phyloP scores from a whole-genome alignment of 257 asterid species.

The Solanum corneliomulleri region DNA sequence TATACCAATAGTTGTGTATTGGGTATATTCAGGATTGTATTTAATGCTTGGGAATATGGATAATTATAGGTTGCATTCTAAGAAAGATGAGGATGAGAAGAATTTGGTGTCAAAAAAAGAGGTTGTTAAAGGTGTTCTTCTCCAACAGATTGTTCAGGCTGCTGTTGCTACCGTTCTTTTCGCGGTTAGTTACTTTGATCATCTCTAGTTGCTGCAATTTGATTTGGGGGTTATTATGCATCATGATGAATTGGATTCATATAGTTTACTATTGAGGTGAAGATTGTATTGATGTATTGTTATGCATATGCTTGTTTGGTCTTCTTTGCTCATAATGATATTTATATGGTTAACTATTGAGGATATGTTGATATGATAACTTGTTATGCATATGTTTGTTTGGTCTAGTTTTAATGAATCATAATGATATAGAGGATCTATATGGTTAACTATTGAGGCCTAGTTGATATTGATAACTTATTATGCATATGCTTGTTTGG shows the following conservation, averaged over 20 bases:
- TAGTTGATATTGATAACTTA: not conserved
- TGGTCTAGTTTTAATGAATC: not conserved
- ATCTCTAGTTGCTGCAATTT: not conserved
- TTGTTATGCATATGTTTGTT: not conserved
- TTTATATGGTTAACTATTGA: not conserved
- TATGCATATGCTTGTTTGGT: not conserved
- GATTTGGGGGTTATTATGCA: not conserved
- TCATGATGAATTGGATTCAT: not conserved
- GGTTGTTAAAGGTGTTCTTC: constrained; percentile 83
- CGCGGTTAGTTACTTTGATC: constrained; percentile 41
- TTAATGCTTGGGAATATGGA: constrained; percentile 43
- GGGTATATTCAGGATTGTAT: constrained; percentile 84
- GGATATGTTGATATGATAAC: not conserved
- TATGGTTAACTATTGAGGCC: not conserved
- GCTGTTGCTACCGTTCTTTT: constrained; percentile 65
- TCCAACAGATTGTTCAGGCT: constrained; percentile 90
- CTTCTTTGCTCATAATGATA: not conserved
- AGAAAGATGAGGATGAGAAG: constrained; percentile 83
- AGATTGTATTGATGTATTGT: not conserved
- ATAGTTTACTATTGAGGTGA: not conserved
- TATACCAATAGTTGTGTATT: constrained; percentile 62
- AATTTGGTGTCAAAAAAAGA: constrained; percentile 64
- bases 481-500: not conserved
- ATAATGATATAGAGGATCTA: not conserved
- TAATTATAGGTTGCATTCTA: constrained; percentile 62